Evolutionary conservation across 2,329 filamentous ascomycete species (phyloP), one percentile per base, ranked within the genome.

Genomic region (Clathrospora elynae): DNA sequence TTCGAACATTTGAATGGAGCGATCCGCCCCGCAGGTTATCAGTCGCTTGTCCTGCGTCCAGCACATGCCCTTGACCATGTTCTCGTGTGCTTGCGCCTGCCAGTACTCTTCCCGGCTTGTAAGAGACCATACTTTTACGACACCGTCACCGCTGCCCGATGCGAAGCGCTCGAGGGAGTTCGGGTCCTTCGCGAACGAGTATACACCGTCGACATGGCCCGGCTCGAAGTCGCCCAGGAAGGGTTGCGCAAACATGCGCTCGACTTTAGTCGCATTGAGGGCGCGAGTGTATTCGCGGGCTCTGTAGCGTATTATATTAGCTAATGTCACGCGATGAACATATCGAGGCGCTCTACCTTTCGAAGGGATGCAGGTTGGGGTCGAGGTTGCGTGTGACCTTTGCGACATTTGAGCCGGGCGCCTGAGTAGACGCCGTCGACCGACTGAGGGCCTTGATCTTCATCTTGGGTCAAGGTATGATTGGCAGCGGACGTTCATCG

Each of bases 71-170:
- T 95, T 96, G 57, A 97, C 89, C 30, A 96, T 86, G 58, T 95
- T 95, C 59, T 96, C 88, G 68, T 99, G 95, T 16, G 90, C 92
- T 51, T 87, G 83, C 3, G 81, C 80, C 59, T 88, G 80, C 85
- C 88, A 92, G 33, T 86, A 78, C 66, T 93, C 86, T 18, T 87
- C 83, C 42, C 82, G 77, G 49, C 78, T 85, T 6, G 84, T 81
- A 57, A 93, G 74, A 71, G 95, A 86, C 90, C 90, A 95, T 22
- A 93, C 87, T 73, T 99, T 99, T 44, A 99, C 82, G 7, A 96
- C 84, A 53, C 93, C 92, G 70, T 99, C 93, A 52, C 91, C 67
- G 36, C 64, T 68, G 20, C 67, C 67, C 32, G 57, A 62, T 11
- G 67, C 67, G 31, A 77, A 73, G 35, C 71, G 69, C 37, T 76